These are phyloP conservation scores for Xylariaceae sp. DNA, from an alignment of 2,329 filamentous ascomycete genomes.

Conservation along the genomic window DNA sequence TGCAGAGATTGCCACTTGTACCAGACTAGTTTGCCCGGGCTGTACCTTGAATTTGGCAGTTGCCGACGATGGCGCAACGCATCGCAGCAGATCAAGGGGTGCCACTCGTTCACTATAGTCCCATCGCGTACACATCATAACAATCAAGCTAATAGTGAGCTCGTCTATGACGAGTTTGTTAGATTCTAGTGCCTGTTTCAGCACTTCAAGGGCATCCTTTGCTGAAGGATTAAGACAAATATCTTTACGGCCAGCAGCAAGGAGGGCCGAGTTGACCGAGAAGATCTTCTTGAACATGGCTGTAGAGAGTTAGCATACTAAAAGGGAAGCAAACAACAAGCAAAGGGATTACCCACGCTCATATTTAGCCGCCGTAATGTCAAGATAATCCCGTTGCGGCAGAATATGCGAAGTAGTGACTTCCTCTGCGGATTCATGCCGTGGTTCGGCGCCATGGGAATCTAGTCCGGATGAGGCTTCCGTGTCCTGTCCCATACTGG, in stretches of 20 bases:
- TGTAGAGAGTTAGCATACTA: slow-evolving; percentile 16
- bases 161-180: slow-evolving; percentile 45
- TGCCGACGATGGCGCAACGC: slow-evolving; percentile 64
- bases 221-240: slow-evolving; percentile 69
- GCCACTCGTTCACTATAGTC: slow-evolving; percentile 74
- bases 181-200: slow-evolving; percentile 61
- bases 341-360: slow-evolving; percentile 39
- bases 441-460: slow-evolving; percentile 65
- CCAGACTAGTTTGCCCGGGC: slow-evolving; percentile 49
- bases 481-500: slow-evolving; percentile 64
- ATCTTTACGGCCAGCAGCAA: slow-evolving; percentile 66
- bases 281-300: slow-evolving; percentile 71
- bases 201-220: slow-evolving; percentile 53
- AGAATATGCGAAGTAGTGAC: slow-evolving; percentile 50
- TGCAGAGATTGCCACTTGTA: slow-evolving; percentile 47
- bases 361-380: slow-evolving; percentile 68
- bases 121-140: slow-evolving; percentile 74
- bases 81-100: slow-evolving; percentile 80
- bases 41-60: slow-evolving; percentile 57
- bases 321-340: neutral
- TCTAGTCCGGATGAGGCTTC: slow-evolving; percentile 52
- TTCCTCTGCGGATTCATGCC: slow-evolving; percentile 70
- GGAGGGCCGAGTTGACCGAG: slow-evolving; percentile 67
- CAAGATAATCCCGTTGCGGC: slow-evolving; percentile 74
- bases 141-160: slow-evolving; percentile 55